Conservation (phyloP, 2,329 filamentous ascomycete genomes). For the Botrytis medusae region DNA sequence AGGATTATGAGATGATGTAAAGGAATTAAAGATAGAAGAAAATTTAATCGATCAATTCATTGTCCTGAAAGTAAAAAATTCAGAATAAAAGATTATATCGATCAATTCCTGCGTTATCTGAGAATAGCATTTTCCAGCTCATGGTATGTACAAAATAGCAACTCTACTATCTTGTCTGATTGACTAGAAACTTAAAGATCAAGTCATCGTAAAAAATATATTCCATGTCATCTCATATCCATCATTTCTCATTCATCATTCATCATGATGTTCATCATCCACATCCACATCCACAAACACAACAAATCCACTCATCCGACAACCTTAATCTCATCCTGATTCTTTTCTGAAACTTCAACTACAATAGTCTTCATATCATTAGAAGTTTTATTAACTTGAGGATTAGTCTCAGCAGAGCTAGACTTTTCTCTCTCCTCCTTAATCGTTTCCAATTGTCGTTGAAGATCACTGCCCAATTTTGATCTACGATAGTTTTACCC, state of each 20-base stretch:
- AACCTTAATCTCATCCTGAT: neutral
- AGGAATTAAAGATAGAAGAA: no score
- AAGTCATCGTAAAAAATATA: neutral
- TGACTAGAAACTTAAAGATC: neutral
- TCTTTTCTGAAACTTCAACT: neutral
- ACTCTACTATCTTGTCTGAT: neutral
- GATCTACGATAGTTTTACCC: neutral
- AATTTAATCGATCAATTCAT: no score
- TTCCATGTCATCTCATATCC: neutral
- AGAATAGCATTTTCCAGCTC: no score
- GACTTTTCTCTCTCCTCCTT: constrained; percentile 13
- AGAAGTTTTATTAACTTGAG: neutral
- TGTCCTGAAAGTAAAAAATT: no score
- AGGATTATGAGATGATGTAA: neutral
- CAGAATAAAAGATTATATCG: neutral
- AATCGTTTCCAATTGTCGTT: constrained; percentile 5
- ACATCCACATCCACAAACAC: neutral
- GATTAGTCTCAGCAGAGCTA: neutral
- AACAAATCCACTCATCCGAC: neutral
- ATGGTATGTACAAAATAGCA: neutral
- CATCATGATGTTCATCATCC: neutral
- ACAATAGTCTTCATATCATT: neutral
- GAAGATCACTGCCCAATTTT: neutral
- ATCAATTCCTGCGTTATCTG: neutral
- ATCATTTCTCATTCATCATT: neutral